phyloP scores from a whole-genome alignment of 768 basidiomycete genomes.

The Exsudoporus frostii region DNA sequence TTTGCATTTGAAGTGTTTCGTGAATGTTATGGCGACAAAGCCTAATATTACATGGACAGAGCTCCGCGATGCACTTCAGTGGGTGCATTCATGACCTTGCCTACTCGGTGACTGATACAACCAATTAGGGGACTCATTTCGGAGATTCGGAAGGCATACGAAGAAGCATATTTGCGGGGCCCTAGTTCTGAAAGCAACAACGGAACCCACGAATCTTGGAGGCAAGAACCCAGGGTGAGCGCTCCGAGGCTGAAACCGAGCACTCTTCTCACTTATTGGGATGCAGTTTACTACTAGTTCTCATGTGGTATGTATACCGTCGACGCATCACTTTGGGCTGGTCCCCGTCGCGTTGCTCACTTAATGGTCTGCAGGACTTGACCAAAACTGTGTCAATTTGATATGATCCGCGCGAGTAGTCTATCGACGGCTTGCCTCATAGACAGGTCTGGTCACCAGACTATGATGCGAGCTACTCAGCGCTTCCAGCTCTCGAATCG shows the following conservation, averaged over 20 bases:
- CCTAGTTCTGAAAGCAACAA: background rate
- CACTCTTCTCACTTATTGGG: background rate
- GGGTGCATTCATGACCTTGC: background rate
- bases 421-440: too few species aligned
- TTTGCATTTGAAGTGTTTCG: slow-evolving; percentile 15
- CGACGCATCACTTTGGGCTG: background rate
- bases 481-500: too few species aligned
- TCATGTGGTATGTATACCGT: slow-evolving; percentile 5
- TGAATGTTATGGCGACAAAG: slow-evolving; percentile 10
- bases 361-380: slow-evolving; percentile 11
- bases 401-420: too few species aligned
- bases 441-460: too few species aligned
- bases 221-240: slow-evolving; percentile 24
- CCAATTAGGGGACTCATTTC: slow-evolving; percentile 9
- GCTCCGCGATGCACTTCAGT: slow-evolving; percentile 19
- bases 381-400: slow-evolving; percentile 8
- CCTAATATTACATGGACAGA: slow-evolving; percentile 19
- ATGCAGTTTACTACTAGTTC: slow-evolving; percentile 13
- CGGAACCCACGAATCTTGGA: background rate
- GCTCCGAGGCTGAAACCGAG: background rate
- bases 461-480: background rate
- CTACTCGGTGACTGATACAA: background rate
- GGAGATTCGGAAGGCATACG: slow-evolving; percentile 13
- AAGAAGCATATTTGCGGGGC: background rate
- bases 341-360: background rate